Base-by-base conservation (phyloP, 805 yeast genomes). In the Hanseniaspora valbyensis region DNA sequence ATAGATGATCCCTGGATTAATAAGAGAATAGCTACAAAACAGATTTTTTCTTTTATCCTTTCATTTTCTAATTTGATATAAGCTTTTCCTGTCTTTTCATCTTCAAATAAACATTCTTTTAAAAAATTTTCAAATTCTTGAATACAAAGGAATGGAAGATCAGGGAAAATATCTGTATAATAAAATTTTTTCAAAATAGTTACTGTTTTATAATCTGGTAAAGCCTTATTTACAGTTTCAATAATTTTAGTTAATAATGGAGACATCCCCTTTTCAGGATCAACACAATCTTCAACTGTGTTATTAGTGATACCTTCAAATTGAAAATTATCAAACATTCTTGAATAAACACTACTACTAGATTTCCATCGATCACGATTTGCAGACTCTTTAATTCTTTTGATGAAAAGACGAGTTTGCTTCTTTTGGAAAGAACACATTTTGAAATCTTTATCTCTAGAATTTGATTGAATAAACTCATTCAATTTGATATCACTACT, bases 241-340 rank as follows among this genome's bases (percentile, higher is more conserved):
- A 34, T 12, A 26, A 48, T 18, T 1, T 19, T n/a, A 8, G 21
- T 19, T 12, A 48, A 34, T 25, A 48, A 40, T 8, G 25, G 2
- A 2, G 41, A 32, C 25, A 30, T 30, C 13, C 6, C 6, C 4
- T 30, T 30, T 18, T 34, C 26, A 6, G n/a, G 22, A 25, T 8
- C 32, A 12, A 26, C 33, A n/a, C n/a, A n/a, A 33, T 39, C 40
- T 26, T 48, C 51, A 32, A 48, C 36, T 1, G 26, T 29, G n/a
- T 33, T 32, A 9, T 39, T 32, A 4, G 7, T 8, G 25, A 39
- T 16, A 3, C 42, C 42, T 4, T 39, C 42, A 39, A 39, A 39
- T 14, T 25, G 5, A 25, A 39, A 39, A n/a, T 19, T 25, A 14
- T 30, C 16, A 14, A 30, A 30, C 14, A 30, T 4, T 14, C 13